A percentile compares a stretch with the other conserved stretches of the same genome.
These are phyloP conservation scores for Trichoderma erinaceum DNA, from an alignment of 495 filamentous ascomycete species.

Conservation along the genomic window DNA sequence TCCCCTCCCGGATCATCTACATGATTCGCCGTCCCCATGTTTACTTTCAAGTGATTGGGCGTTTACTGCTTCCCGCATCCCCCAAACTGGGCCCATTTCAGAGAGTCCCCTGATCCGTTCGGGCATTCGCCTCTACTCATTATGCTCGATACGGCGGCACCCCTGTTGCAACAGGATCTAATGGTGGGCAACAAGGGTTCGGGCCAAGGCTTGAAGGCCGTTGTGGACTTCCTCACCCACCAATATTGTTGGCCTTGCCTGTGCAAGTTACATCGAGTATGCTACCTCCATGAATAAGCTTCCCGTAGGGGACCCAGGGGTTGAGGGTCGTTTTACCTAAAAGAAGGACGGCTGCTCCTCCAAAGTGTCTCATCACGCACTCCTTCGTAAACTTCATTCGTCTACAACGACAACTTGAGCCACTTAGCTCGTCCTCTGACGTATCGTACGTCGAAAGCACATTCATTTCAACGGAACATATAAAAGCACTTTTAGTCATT, in stretches of 20 bases:
- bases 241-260: neutral
- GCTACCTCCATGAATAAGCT: neutral
- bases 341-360: neutral
- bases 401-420: constrained; percentile 11
- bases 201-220: neutral
- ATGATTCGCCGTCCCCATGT: neutral
- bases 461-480: constrained; percentile 27
- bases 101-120: neutral
- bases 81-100: constrained; percentile 1
- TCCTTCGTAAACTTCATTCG: constrained; percentile 2
- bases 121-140: neutral
- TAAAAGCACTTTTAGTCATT: constrained; percentile 19
- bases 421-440: constrained; percentile 40
- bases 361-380: neutral
- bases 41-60: neutral
- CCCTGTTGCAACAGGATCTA: neutral
- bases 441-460: constrained; percentile 41
- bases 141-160: neutral
- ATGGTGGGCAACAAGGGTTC: neutral
- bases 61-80: neutral
- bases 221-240: neutral
- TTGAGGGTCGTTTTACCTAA: neutral
- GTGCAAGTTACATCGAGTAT: neutral
- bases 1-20: constrained; percentile 8
- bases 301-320: neutral